Evolutionary conservation across 2,329 filamentous ascomycete species (phyloP).

Genomic region (Bipolaris gigantea): DNA sequence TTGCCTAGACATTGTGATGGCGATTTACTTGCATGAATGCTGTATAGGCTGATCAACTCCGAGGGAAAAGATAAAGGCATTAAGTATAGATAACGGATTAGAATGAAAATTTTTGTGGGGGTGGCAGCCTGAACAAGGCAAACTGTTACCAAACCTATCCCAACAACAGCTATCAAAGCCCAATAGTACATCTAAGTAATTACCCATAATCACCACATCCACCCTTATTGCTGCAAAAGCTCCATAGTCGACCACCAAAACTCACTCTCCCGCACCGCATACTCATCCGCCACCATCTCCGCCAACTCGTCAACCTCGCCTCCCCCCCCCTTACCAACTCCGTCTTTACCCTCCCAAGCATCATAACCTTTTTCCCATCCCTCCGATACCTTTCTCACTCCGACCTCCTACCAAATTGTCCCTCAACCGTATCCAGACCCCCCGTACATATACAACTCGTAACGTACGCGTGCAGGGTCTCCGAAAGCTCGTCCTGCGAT

Average conservation of each 20-base stretch:
- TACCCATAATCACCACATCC: no score
- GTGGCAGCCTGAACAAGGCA: no score
- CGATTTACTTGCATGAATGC: not conserved
- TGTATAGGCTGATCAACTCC: no score
- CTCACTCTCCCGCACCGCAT: constrained; percentile 54
- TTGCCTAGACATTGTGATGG: not conserved
- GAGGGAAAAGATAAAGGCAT: no score
- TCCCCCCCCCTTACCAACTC: constrained; percentile 51
- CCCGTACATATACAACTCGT: constrained; percentile 39
- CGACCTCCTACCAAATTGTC: constrained; percentile 9
- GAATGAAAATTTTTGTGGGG: no score
- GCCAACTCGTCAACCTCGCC: constrained; percentile 38
- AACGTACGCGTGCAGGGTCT: constrained; percentile 35
- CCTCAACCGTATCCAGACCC: constrained; percentile 32
- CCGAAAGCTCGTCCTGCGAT: constrained; percentile 35
- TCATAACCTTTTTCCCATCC: constrained; percentile 37
- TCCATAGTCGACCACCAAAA: constrained; percentile 63
- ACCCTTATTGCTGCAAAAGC: constrained; percentile 33
- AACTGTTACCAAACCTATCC: no score
- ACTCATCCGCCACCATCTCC: constrained; percentile 45
- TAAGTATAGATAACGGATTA: no score
- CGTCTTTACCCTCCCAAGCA: constrained; percentile 64
- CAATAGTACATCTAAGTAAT: no score
- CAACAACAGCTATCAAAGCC: no score
- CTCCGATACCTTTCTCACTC: constrained; percentile 27